phyloP scores from a whole-genome alignment of 192 early-diverging fungal genomes.

The Diversispora epigaea region DNA sequence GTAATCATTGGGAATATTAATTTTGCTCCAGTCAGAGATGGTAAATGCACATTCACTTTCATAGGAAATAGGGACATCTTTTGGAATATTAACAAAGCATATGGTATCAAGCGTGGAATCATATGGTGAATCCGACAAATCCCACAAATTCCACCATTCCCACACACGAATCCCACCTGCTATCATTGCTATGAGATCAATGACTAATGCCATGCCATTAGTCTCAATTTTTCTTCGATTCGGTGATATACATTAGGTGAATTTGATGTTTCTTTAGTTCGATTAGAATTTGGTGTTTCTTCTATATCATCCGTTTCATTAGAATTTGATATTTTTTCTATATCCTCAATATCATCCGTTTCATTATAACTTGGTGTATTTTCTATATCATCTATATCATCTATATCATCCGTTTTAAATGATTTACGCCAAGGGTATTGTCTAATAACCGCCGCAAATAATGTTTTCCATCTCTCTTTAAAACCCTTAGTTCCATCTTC shows the following conservation, averaged over 20 bases:
- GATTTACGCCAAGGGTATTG: background rate
- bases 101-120: background rate
- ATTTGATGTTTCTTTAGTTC: background rate
- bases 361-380: no score
- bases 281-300: no score
- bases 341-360: no score
- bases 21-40: no score
- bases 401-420: background rate
- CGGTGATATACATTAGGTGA: background rate
- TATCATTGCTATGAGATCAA: slow-evolving; percentile 4
- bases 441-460: background rate
- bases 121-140: background rate
- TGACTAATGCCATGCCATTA: background rate
- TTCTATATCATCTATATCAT: background rate
- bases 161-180: background rate
- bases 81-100: background rate
- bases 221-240: slow-evolving; percentile 10
- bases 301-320: no score
- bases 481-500: slow-evolving; percentile 18
- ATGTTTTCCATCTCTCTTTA: slow-evolving; percentile 22
- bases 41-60: no score
- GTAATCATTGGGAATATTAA: no score
- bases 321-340: no score
- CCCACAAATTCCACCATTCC: background rate
- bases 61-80: no score